A percentile compares a stretch with the other conserved stretches of the same genome.
These are phyloP conservation scores for Cicer yamashitae DNA, from an alignment of 306 rosid genomes.

Conservation along the genomic window DNA sequence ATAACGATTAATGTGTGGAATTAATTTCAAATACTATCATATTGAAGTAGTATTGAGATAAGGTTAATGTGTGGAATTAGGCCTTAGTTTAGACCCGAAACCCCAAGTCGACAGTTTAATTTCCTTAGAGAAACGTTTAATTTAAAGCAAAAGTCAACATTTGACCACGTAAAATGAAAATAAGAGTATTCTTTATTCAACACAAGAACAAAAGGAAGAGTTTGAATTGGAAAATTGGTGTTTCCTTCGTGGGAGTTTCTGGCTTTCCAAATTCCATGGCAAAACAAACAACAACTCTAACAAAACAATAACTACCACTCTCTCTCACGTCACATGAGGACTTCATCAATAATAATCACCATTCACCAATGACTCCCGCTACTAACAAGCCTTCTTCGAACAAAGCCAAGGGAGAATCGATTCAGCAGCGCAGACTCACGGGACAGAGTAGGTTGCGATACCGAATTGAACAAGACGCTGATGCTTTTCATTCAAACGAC, in stretches of 20 bases:
- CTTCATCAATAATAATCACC: neutral
- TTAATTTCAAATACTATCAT: no score
- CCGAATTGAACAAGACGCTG: constrained; percentile 53
- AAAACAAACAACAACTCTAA: neutral
- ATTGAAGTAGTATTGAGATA: neutral
- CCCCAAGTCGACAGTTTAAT: neutral
- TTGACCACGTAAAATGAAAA: constrained; percentile 23
- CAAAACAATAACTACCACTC: neutral
- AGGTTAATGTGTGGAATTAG: constrained; percentile 17
- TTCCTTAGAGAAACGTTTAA: neutral
- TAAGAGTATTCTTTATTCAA: constrained; percentile 17
- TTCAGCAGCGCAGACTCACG: constrained; percentile 64
- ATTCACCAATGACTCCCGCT: neutral
- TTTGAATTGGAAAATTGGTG: constrained; percentile 21
- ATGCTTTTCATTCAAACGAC: constrained; percentile 27
- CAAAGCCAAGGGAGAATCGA: constrained; percentile 19
- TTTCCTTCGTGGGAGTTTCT: constrained; percentile 37
- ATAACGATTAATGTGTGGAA: neutral
- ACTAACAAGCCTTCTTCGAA: constrained; percentile 16
- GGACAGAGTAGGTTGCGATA: constrained; percentile 70
- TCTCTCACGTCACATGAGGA: constrained; percentile 20
- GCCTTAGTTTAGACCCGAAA: neutral
- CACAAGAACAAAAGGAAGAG: neutral
- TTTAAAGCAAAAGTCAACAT: constrained; percentile 15
- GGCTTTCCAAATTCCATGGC: constrained; percentile 16